A percentile compares a stretch with the other conserved stretches of the same genome.
phyloP scores from a whole-genome alignment of 371 early-diverging fungal species.

The Haplosporangium sp. region DNA sequence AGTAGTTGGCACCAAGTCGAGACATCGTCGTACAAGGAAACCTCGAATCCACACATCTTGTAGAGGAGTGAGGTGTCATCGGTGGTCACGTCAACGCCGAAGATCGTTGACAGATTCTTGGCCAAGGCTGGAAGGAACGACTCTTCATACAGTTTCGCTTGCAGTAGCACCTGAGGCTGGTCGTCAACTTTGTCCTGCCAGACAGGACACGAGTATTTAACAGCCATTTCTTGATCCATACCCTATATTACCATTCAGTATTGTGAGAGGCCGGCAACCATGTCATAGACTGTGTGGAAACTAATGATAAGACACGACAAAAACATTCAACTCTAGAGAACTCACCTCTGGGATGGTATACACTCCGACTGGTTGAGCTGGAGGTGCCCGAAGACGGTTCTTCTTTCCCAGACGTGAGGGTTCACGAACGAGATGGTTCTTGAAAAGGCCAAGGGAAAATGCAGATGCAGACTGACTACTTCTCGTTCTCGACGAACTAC shows the following conservation, averaged over 20 bases:
- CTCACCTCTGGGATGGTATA: slow-evolving; percentile 23
- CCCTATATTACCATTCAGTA: slow-evolving; percentile 7
- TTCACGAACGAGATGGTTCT: slow-evolving; percentile 4
- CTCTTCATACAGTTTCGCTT: slow-evolving; percentile 8
- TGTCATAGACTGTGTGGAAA: background rate
- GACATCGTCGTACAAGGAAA: slow-evolving; percentile 17
- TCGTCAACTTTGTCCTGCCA: slow-evolving; percentile 13
- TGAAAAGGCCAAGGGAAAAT: slow-evolving; percentile 16
- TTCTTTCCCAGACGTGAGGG: background rate
- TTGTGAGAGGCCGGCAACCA: no score
- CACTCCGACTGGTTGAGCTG: slow-evolving; percentile 21
- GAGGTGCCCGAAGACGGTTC: background rate
- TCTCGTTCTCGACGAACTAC: slow-evolving; percentile 13
- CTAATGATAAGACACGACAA: background rate
- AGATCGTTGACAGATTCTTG: background rate
- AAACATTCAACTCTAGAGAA: background rate
- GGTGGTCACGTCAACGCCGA: slow-evolving; percentile 12
- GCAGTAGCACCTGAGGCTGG: background rate
- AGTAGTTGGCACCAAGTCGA: slow-evolving; percentile 33
- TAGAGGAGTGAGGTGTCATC: slow-evolving; percentile 15
- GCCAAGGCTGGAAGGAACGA: slow-evolving; percentile 10
- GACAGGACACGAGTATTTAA: slow-evolving; percentile 25
- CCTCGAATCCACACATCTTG: slow-evolving; percentile 27
- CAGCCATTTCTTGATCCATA: slow-evolving; percentile 26
- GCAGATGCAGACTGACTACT: slow-evolving; percentile 23